Evolutionary conservation across 495 filamentous ascomycete genomes (phyloP), one percentile per base, ranked within the genome.

Genomic region (Xylaria intraflava): DNA sequence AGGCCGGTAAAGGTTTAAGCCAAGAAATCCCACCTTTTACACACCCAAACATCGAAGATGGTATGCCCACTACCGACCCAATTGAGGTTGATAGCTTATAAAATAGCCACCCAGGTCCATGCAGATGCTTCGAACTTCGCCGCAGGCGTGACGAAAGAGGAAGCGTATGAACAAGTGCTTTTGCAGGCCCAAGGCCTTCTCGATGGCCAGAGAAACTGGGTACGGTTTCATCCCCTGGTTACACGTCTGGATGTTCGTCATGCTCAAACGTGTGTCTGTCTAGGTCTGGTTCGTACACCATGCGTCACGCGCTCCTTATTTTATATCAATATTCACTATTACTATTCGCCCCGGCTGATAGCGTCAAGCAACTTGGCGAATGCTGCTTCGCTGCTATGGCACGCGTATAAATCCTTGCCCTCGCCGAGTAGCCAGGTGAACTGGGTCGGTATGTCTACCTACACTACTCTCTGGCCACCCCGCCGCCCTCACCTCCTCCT

Each of bases 191-290:
- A 79, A 53, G 83, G 83, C 16, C 73, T 96, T 3, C 81, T 90
- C 36, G 77, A 82, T 31, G 89, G 80, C 17, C 91, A 95, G 62
- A 76, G 86, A 43, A 95, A 95, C 63, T 95, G 91, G 91, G 89
- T 94, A 69, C 62, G 78, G 65, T 33, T 3, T 44, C 23, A 17
- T 11, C n/a, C 11, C 14, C 24, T 23, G 3, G 12, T 31, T 16
- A 17, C 33, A 5, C 17, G 29, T 33, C 14, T 41, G 20, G 9
- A 20, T 4, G 29, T 51, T 35, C 50, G n/a, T 0, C 19, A 40
- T 30, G 49, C 48, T 38, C 39, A 39, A n/a, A 53, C 44, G 17
- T 36, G 44, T 24, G 40, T 24, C 26, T 46, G 22, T 51, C 16
- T 51, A 57, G 56, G 52, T 62, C 46, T 60, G 55, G 54, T 61